Conservation (phyloP, 2,329 filamentous ascomycete genomes). For the Exutisphaerella laricina region DNA sequence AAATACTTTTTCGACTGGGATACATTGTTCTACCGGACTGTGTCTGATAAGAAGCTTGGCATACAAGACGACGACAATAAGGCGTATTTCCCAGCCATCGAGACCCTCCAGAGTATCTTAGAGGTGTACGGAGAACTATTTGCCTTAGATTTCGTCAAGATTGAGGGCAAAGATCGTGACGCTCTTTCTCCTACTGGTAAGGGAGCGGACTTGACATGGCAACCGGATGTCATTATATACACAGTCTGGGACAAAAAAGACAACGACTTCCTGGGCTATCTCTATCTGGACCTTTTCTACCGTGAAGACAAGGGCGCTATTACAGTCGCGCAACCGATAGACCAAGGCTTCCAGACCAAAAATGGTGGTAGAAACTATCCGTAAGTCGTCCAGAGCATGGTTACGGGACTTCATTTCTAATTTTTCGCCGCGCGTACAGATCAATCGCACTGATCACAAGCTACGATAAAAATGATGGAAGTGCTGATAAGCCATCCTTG, state of each 20-base stretch:
- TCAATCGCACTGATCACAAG: no score
- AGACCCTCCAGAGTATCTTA: constrained; percentile 6
- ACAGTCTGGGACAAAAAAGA: constrained; percentile 11
- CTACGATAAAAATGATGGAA: no score
- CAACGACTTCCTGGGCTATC: constrained; percentile 11
- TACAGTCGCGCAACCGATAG: no score
- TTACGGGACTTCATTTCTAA: no score
- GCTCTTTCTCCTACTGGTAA: constrained; percentile 41
- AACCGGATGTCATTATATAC: constrained; percentile 12
- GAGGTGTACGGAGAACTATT: constrained; percentile 13
- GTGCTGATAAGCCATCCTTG: constrained; percentile 7
- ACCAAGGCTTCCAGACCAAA: no score
- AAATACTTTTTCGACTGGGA: no score
- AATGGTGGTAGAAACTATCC: no score
- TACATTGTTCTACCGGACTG: no score
- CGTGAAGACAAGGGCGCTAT: constrained; percentile 4
- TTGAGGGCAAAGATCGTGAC: constrained; percentile 56
- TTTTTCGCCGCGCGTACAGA: no score
- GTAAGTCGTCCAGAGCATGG: no score
- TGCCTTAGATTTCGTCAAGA: constrained; percentile 10
- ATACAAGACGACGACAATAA: constrained; percentile 64
- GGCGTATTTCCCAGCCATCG: constrained; percentile 13
- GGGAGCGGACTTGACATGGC: constrained; percentile 12
- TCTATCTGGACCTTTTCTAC: constrained; percentile 16
- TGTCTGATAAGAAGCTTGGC: neutral